Evolutionary conservation across 306 rosid genomes (phyloP).

Genomic region (Alnus glutinosa): DNA sequence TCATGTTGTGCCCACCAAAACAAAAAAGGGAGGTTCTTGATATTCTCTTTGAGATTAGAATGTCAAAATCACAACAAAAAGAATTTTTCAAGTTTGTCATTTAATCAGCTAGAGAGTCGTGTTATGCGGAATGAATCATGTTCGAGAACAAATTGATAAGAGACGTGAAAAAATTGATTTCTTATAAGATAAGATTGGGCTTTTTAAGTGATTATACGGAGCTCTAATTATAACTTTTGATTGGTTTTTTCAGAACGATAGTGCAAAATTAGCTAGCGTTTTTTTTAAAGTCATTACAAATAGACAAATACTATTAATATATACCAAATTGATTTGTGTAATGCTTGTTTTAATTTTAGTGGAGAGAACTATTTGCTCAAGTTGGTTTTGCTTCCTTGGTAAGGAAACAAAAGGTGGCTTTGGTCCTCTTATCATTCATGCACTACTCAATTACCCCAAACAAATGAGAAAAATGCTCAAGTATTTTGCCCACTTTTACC

Average conservation of each 20-base stretch:
- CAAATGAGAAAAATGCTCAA: too few relatives aligned
- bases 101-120: not conserved
- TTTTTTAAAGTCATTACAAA: too few relatives aligned
- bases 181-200: too few relatives aligned
- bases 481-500: too few relatives aligned
- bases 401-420: not conserved
- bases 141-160: not conserved
- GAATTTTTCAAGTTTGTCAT: not conserved
- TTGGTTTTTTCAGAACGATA: too few relatives aligned
- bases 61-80: conserved; percentile 11
- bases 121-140: not conserved
- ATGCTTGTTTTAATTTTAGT: too few relatives aligned
- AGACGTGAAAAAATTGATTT: not conserved
- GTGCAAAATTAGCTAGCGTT: too few relatives aligned
- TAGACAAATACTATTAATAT: too few relatives aligned
- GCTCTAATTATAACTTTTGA: too few relatives aligned
- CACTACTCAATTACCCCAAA: too few relatives aligned
- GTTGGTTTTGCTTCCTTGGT: not conserved
- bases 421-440: not conserved
- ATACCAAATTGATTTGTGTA: not conserved
- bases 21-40: not conserved
- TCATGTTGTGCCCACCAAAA: conserved; percentile 11
- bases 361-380: not conserved
- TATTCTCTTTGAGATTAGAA: conserved; percentile 4
- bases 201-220: too few relatives aligned